Base-by-base conservation (phyloP, 306 rosid genomes). In the Carpinus viminea region DNA sequence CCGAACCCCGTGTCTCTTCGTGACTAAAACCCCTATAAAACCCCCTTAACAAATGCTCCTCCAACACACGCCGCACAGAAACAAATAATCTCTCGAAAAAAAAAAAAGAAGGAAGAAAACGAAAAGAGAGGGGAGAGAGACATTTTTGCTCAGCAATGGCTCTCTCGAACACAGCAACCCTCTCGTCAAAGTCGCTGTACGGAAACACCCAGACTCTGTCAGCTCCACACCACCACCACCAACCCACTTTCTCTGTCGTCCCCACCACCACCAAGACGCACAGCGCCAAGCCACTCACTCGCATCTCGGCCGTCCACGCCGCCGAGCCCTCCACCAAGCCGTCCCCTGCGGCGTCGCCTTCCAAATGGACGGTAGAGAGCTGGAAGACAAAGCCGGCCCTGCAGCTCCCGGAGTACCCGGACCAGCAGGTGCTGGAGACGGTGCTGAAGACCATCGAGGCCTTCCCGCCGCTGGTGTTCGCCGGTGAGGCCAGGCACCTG, bases 401-500 rank as follows among this genome's bases (percentile, higher is more conserved):
- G 83, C 96, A 91, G 18, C 87, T 88, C 5, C 93, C 96, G 4
- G 96, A 87, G 74, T 91, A 91, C 74, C 96, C 96, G 7, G 83
- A 91, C 54, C 72, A 87, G 76, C 59, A 81, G 5, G 88, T 80
- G 48, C 79, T 91, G 28, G 87, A 84, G 3, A n/a, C 87, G 8
- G 96, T 91, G 50, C 82, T 91, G 16, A 41, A 81, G 70, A 87
- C 91, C 51, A 79, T 91, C 0, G 93, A 91, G 77, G 74, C 84
- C 1, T 91, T 91, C 74, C 96, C 96, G 18, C 96, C 96, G 9
- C 84, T 91, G 12, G 96, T 91, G 66, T 91, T 91, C 54, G 96
- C 96, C 18, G 96, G 96, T 0, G 96, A 91, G 83, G 93, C 96
- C 6, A 81, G 96, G 82, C 88, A 15, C 68, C 46, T 91, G 81